Evolutionary conservation across 495 filamentous ascomycete species (phyloP).

Genomic region (Hypomontagnella monticulosa): DNA sequence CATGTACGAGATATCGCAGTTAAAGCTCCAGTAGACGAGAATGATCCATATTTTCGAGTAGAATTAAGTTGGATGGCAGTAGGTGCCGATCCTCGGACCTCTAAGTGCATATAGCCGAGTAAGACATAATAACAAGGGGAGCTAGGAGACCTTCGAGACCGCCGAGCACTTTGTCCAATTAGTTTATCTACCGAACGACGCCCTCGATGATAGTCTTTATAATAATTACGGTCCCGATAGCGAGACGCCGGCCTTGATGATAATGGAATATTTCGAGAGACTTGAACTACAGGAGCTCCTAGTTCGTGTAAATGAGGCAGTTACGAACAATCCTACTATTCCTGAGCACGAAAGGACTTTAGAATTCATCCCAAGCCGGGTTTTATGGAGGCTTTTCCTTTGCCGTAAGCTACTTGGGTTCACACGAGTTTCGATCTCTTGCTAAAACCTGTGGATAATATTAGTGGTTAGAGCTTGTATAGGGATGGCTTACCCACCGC

Average conservation of each 20-base stretch:
- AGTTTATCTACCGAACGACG: neutral
- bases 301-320: slow-evolving; percentile 18
- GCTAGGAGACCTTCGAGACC: slow-evolving; percentile 16
- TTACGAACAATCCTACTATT: slow-evolving; percentile 4
- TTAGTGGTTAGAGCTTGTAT: slow-evolving; percentile 30
- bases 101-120: neutral
- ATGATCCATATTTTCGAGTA: slow-evolving; percentile 14
- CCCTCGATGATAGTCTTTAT: neutral
- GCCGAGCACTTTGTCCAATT: slow-evolving; percentile 30
- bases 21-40: slow-evolving; percentile 10
- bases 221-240: slow-evolving; percentile 9
- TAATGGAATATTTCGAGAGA: slow-evolving; percentile 32
- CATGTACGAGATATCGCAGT: slow-evolving; percentile 16
- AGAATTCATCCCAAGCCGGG: slow-evolving; percentile 27
- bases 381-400: slow-evolving; percentile 33
- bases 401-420: slow-evolving; percentile 15
- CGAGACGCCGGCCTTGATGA: slow-evolving; percentile 2
- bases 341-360: slow-evolving; percentile 12
- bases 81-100: neutral
- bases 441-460: neutral
- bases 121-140: neutral
- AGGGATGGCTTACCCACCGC: slow-evolving; percentile 35
- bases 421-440: neutral
- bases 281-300: slow-evolving; percentile 26
- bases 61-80: slow-evolving; percentile 31